phyloP scores from a whole-genome alignment of 2,329 filamentous ascomycete genomes.

The Colletotrichum sp. region DNA sequence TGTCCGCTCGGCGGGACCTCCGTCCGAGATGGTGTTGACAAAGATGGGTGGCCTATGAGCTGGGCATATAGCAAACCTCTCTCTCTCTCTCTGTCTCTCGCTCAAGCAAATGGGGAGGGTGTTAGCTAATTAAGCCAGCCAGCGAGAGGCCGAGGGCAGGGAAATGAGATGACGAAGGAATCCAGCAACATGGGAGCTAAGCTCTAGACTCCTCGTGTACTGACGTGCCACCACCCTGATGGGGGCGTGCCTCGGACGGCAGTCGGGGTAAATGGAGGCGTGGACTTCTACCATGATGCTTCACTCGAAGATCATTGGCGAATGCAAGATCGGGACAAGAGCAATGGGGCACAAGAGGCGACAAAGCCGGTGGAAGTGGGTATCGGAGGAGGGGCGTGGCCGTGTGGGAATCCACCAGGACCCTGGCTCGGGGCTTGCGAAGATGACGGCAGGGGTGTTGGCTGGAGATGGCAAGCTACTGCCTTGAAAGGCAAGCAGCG shows the following conservation, averaged over 20 bases:
- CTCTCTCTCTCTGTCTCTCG: neutral
- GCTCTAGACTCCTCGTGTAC: conserved; percentile 6
- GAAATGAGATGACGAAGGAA: neutral
- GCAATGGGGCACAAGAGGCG: conserved; percentile 3
- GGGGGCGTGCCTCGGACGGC: conserved; percentile 6
- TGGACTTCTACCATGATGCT: neutral
- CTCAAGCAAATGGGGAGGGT: neutral
- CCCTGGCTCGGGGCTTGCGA: neutral
- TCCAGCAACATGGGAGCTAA: conserved; percentile 4
- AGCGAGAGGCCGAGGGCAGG: neutral
- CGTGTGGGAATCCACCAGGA: neutral
- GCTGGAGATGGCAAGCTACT: neutral
- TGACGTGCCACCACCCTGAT: neutral
- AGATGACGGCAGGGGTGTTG: conserved; percentile 14
- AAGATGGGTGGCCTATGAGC: neutral
- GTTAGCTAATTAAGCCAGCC: neutral
- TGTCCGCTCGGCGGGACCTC: neutral
- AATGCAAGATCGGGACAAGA: neutral
- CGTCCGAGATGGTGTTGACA: conserved; percentile 13
- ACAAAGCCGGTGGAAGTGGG: neutral
- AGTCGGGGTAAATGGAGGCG: conserved; percentile 1
- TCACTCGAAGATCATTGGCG: conserved; percentile 2
- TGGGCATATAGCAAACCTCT: neutral
- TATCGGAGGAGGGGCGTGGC: neutral
- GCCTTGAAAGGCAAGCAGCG: neutral